A percentile compares a stretch with the other conserved stretches of the same genome.
phyloP scores from a whole-genome alignment of 306 rosid genomes.

The Lablab purpureus region DNA sequence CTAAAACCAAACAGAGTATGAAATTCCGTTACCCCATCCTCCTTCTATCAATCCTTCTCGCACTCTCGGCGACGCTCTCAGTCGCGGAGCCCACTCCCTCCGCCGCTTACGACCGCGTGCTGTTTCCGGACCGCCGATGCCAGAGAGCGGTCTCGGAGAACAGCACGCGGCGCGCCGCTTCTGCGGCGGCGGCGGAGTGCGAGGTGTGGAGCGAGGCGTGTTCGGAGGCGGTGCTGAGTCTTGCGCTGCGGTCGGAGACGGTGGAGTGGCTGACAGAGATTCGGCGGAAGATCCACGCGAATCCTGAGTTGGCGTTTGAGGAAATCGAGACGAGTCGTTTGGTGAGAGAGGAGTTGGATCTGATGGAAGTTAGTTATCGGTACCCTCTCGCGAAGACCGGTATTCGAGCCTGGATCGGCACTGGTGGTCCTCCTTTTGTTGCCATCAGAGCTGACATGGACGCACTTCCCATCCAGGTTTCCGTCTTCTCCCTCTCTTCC shows the following conservation, averaged over 20 bases:
- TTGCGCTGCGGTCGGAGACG: conserved; percentile 70
- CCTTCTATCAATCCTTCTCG: background rate
- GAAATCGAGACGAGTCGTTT: conserved; percentile 83
- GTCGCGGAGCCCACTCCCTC: conserved; percentile 39
- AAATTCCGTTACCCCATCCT: conserved; percentile 29
- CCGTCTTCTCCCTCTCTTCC: background rate
- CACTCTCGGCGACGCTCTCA: background rate
- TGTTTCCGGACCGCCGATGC: conserved; percentile 47
- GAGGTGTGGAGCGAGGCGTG: conserved; percentile 69
- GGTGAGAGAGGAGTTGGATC: conserved; percentile 77
- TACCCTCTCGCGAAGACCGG: conserved; percentile 84
- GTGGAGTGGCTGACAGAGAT: conserved; percentile 69
- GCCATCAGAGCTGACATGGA: conserved; percentile 99
- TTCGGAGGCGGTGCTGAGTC: conserved; percentile 69
- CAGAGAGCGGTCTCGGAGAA: conserved; percentile 30
- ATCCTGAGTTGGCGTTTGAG: conserved; percentile 93
- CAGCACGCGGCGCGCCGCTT: conserved; percentile 37
- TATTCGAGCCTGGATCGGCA: conserved; percentile 86
- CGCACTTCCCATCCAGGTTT: conserved; percentile 94
- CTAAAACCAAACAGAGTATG: conserved; percentile 38
- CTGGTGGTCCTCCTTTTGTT: conserved; percentile 91
- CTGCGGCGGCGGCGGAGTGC: conserved; percentile 36
- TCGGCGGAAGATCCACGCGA: conserved; percentile 80
- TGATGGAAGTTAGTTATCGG: conserved; percentile 71
- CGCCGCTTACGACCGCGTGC: conserved; percentile 29